phyloP scores from a whole-genome alignment of 2,329 filamentous ascomycete species.

The Aspergillus udagawae region DNA sequence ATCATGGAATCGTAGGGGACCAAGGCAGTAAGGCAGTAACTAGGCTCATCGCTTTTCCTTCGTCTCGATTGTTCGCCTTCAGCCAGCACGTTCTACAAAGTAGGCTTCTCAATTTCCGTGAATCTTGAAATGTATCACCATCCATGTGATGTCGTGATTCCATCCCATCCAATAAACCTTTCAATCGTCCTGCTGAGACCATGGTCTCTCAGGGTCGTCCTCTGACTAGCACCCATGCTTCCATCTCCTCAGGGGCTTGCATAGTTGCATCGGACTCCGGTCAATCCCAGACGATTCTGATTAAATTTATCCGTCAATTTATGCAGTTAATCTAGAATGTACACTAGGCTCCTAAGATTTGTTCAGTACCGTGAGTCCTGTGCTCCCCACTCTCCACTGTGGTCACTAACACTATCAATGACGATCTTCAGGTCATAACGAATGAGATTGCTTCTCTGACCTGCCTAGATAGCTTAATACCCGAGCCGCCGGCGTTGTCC shows the following conservation, averaged over 20 bases:
- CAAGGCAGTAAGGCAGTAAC: not conserved
- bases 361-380: not conserved
- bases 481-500: conserved; percentile 1
- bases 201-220: not conserved
- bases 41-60: not conserved
- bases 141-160: not conserved
- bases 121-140: not conserved
- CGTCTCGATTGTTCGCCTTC: not conserved
- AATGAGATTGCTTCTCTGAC: conserved; percentile 1
- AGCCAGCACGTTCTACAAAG: not conserved
- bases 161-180: not conserved
- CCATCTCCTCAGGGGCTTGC: not conserved
- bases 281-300: not conserved
- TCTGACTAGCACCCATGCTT: not conserved
- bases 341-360: not conserved
- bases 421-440: conserved; percentile 6
- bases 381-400: not conserved
- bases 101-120: not conserved
- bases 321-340: not conserved
- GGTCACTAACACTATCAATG: conserved; percentile 1
- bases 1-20: not conserved
- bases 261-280: not conserved
- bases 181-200: not conserved
- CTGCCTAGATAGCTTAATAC: not conserved
- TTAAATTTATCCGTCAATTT: not conserved